Evolutionary conservation across 2,329 filamentous ascomycete genomes (phyloP), one percentile per base, ranked within the genome.

Genomic region (Aspergillus sp.): DNA sequence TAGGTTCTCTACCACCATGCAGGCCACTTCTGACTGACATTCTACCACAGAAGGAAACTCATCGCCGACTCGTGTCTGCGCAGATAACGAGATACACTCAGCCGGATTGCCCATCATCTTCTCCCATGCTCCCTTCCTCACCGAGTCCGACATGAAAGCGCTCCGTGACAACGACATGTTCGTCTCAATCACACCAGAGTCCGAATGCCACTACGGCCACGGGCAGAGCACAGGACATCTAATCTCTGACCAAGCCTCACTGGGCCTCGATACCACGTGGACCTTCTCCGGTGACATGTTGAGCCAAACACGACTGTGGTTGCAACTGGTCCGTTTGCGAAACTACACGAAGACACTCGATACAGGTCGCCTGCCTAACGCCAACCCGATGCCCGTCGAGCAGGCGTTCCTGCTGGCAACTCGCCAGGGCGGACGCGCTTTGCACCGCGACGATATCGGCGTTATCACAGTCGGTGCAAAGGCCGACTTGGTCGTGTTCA

Each of bases 181-280:
- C 72, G 72, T 87, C 47, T 84, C 83, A 55, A 84, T 84, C 61
- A 87, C 85, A 0, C 84, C 84, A 1, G 86, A 88, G 67, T 85
- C 83, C 0, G 85, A 87, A 66, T 82, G 85, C 77, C 83, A 86
- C 69, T 87, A 82, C 70, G 85, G 85, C n/a, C 83, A 85, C 66
- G 76, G 73, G 0, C 82, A 87, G 60, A 76, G 78, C 1, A 68
- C 72, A 43, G 77, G 74, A 19, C 76, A 82, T 57, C 69, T 76
- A 8, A 74, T 82, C 30, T 78, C 79, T 30, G 84, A 87, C 66
- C 83, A 87, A 63, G 79, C 79, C 1, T 72, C 83, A 1, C 76
- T 87, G 0, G 84, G 85, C 3, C 75, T 86, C 9, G 84, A 87
- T 67, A 86, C 83, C 0, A 81, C 85, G 66, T 82, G 83, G 62